Percentiles rank a stretch among this genome's conserved stretches.
phyloP scores from a whole-genome alignment of 1,284 basidiomycete genomes.

The Ganoderma lingzhi region DNA sequence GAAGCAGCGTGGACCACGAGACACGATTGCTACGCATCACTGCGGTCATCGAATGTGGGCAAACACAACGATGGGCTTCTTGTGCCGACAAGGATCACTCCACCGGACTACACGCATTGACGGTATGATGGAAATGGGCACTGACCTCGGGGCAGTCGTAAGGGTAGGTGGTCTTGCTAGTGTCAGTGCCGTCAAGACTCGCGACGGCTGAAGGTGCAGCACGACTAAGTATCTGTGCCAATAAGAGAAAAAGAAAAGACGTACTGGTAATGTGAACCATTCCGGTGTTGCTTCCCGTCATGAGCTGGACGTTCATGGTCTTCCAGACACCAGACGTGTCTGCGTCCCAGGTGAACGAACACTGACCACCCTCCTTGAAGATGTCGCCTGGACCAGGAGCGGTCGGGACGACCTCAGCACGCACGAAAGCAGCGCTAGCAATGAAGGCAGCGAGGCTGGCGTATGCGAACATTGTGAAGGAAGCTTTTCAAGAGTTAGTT shows the following conservation, averaged over 20 bases:
- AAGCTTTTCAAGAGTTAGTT: slow-evolving; percentile 6
- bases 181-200: slow-evolving; percentile 66
- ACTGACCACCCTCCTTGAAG: slow-evolving; percentile 64
- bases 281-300: slow-evolving; percentile 77
- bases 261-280: slow-evolving; percentile 78
- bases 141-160: slow-evolving; percentile 76
- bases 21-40: slow-evolving; percentile 5
- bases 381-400: slow-evolving; percentile 54
- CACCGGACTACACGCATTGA: neutral
- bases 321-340: slow-evolving; percentile 70
- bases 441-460: slow-evolving; percentile 51
- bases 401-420: slow-evolving; percentile 52
- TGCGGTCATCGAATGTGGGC: neutral
- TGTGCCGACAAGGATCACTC: neutral
- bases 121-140: slow-evolving; percentile 6
- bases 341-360: slow-evolving; percentile 61
- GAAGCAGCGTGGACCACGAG: neutral
- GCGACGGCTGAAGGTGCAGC: slow-evolving; percentile 56
- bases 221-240: neutral
- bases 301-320: slow-evolving; percentile 76
- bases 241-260: slow-evolving; percentile 37
- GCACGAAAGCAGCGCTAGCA: slow-evolving; percentile 47
- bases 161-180: slow-evolving; percentile 50
- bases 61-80: neutral
- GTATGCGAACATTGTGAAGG: slow-evolving; percentile 50